Evolutionary conservation across 257 asterid genomes (phyloP).

Genomic region (Gentiana straminea): DNA sequence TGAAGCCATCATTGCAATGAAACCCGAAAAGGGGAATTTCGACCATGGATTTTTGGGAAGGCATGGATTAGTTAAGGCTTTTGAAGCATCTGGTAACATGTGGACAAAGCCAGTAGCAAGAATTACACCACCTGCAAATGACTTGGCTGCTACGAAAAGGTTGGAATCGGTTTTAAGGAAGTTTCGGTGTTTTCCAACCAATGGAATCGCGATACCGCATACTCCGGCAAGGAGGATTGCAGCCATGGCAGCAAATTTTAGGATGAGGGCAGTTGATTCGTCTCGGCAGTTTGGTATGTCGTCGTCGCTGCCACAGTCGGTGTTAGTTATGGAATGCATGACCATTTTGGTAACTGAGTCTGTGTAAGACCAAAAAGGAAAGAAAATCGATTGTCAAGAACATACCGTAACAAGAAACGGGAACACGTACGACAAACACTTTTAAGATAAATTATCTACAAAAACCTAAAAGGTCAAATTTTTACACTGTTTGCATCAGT

Average conservation of each 20-base stretch:
- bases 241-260: constrained; percentile 62
- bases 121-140: constrained; percentile 96
- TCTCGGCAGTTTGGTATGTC: constrained; percentile 55
- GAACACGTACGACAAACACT: neutral
- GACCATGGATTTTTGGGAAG: constrained; percentile 70
- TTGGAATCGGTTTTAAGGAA: constrained; percentile 69
- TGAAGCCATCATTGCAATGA: constrained; percentile 95
- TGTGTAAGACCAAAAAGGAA: constrained; percentile 24
- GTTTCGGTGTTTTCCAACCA: constrained; percentile 67
- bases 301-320: constrained; percentile 26
- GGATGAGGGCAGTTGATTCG: constrained; percentile 41
- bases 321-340: constrained; percentile 46
- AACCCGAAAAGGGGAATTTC: constrained; percentile 87
- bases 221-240: constrained; percentile 72
- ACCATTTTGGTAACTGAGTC: constrained; percentile 47
- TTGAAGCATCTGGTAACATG: constrained; percentile 82
- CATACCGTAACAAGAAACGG: constrained; percentile 1
- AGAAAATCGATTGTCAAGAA: constrained; percentile 3
- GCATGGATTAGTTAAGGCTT: constrained; percentile 49
- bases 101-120: constrained; percentile 97
- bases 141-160: constrained; percentile 70
- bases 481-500: too few relatives aligned
- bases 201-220: constrained; percentile 69
- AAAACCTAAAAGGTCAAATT: too few relatives aligned
- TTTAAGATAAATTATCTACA: too few relatives aligned